Conservation (phyloP, 1,284 basidiomycete species). For the Omphalotus olearius region DNA sequence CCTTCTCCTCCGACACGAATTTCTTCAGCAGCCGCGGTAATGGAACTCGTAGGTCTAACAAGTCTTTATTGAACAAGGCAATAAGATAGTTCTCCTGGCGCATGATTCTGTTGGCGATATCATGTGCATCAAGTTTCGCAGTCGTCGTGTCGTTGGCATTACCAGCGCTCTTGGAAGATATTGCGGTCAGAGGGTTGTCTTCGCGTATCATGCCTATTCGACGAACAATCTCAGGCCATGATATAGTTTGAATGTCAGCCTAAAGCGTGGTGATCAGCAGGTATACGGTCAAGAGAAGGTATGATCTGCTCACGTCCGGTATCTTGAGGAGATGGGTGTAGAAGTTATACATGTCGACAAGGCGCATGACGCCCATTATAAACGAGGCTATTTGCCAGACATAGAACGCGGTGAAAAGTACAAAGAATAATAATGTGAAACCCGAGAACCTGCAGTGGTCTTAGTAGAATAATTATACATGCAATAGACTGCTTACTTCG, state of each 20-base stretch:
- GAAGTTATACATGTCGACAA: slow-evolving; percentile 93
- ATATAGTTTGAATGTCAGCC: slow-evolving; percentile 96
- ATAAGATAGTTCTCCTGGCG: slow-evolving; percentile 98
- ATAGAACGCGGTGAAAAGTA: slow-evolving; percentile 81
- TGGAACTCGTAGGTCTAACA: slow-evolving; percentile 85
- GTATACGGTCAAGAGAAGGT: background rate
- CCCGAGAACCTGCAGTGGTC: slow-evolving; percentile 69
- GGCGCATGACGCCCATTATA: slow-evolving; percentile 60
- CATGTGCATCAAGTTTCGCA: slow-evolving; percentile 93
- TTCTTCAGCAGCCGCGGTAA: slow-evolving; percentile 55
- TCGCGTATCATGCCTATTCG: slow-evolving; percentile 87
- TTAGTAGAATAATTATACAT: slow-evolving; percentile 11
- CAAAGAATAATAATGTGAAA: slow-evolving; percentile 75
- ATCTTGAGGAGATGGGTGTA: slow-evolving; percentile 76
- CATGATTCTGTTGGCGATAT: slow-evolving; percentile 95
- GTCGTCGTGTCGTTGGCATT: slow-evolving; percentile 45
- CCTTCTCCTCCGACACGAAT: slow-evolving; percentile 48
- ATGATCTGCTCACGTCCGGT: slow-evolving; percentile 66
- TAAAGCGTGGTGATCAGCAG: slow-evolving; percentile 26
- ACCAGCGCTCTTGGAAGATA: slow-evolving; percentile 61
- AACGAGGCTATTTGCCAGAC: slow-evolving; percentile 68
- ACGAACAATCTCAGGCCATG: slow-evolving; percentile 93
- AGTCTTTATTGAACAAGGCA: slow-evolving; percentile 94
- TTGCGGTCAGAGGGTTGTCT: slow-evolving; percentile 82
- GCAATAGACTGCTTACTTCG: slow-evolving; percentile 50